Percentiles rank a stretch among this genome's conserved stretches.
Evolutionary conservation across 306 rosid genomes (phyloP).

Genomic region (Potentilla sterilis): DNA sequence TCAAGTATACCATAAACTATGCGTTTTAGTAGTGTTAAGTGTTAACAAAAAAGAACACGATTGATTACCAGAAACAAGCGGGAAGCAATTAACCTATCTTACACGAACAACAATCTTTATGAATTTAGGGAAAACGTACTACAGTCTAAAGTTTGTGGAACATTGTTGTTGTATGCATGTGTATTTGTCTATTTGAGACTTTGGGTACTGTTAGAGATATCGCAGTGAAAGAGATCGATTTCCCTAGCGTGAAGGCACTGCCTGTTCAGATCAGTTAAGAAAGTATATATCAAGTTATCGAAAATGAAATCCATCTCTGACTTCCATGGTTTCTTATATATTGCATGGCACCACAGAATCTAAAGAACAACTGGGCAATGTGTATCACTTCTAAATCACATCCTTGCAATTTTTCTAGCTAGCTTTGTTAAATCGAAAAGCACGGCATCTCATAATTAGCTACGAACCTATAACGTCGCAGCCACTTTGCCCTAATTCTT

Average conservation of each 20-base stretch:
- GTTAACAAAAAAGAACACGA: background rate
- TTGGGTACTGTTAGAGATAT: background rate
- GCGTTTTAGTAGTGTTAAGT: background rate
- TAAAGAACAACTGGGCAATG: background rate
- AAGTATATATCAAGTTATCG: background rate
- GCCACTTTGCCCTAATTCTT: slow-evolving; percentile 29
- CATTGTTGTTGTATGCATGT: background rate
- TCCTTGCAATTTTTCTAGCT: background rate
- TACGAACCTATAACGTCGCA: slow-evolving; percentile 32
- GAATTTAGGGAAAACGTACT: background rate
- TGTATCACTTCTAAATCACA: background rate
- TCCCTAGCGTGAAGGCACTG: background rate
- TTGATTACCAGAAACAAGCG: background rate
- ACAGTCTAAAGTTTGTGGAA: background rate
- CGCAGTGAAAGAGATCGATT: background rate
- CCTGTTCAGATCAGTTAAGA: background rate
- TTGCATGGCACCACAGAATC: background rate
- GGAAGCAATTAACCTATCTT: background rate
- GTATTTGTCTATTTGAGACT: background rate
- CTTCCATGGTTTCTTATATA: background rate
- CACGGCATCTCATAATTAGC: slow-evolving; percentile 7
- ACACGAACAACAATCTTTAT: background rate
- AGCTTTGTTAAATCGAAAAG: background rate
- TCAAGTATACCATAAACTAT: background rate
- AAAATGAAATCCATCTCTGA: background rate